Percentiles rank a stretch among this genome's conserved stretches.
phyloP scores from a whole-genome alignment of 257 asterid species.

The Capsicum chinense region DNA sequence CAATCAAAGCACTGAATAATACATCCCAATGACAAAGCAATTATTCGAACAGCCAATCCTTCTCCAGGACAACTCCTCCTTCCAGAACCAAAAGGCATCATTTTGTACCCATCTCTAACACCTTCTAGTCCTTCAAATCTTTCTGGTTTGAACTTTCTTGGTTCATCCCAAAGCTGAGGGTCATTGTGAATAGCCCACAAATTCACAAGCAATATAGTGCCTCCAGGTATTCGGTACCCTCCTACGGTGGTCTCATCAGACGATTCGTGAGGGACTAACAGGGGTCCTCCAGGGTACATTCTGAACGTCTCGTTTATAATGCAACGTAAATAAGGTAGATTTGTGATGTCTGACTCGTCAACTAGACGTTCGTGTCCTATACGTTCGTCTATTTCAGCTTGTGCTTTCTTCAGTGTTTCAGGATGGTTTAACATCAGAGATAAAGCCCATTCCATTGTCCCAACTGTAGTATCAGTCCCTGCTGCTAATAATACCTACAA shows the following conservation, averaged over 20 bases:
- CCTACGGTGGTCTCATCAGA: constrained; percentile 64
- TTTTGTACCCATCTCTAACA: constrained; percentile 51
- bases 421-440: constrained; percentile 64
- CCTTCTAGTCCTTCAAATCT: constrained; percentile 63
- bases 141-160: constrained; percentile 75
- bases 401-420: constrained; percentile 51
- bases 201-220: constrained; percentile 67
- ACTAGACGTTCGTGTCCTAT: constrained; percentile 49
- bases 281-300: constrained; percentile 71
- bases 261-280: constrained; percentile 73
- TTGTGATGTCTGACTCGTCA: constrained; percentile 47
- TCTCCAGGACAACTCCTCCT: constrained; percentile 79
- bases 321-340: constrained; percentile 56
- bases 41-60: constrained; percentile 56
- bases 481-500: constrained; percentile 56
- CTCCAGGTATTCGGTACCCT: constrained; percentile 62
- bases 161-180: constrained; percentile 70
- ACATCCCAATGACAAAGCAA: constrained; percentile 53
- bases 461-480: constrained; percentile 68
- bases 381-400: constrained; percentile 48
- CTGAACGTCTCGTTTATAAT: constrained; percentile 64
- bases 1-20: constrained; percentile 71
- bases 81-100: constrained; percentile 64
- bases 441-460: constrained; percentile 70
- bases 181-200: constrained; percentile 74